A percentile compares a stretch with the other conserved stretches of the same genome.
phyloP scores from a whole-genome alignment of 1,139 yeast species.

The Sporopachydermia cereana region DNA sequence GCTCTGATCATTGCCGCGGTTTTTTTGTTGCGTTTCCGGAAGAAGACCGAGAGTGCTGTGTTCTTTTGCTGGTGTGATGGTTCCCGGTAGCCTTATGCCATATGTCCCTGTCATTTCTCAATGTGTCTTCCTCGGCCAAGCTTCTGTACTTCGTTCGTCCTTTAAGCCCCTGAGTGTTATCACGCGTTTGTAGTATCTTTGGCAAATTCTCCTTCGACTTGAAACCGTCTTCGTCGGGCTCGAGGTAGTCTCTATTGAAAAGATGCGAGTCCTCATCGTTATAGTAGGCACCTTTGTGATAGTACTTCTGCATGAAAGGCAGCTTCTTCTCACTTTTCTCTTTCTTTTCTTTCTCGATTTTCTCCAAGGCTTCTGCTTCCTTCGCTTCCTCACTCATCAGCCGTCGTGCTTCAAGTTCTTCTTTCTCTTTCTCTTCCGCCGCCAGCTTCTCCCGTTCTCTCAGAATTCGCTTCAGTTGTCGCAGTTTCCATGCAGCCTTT shows the following conservation, averaged over 20 bases:
- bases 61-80: no score
- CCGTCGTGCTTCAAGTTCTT: slow-evolving; percentile 26
- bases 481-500: slow-evolving; percentile 32
- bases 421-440: slow-evolving; percentile 28
- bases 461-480: slow-evolving; percentile 31
- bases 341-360: slow-evolving; percentile 10
- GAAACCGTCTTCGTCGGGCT: slow-evolving; percentile 20
- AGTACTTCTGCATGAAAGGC: slow-evolving; percentile 20
- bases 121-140: slow-evolving; percentile 21
- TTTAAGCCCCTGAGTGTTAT: slow-evolving; percentile 16
- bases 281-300: slow-evolving; percentile 27
- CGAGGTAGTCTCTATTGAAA: slow-evolving; percentile 22
- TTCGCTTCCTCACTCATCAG: slow-evolving; percentile 23
- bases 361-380: slow-evolving; percentile 14
- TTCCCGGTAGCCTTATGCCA: no score
- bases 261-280: slow-evolving; percentile 21
- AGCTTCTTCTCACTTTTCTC: slow-evolving; percentile 11
- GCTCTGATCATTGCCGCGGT: no score
- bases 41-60: no score
- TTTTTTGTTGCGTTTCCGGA: no score
- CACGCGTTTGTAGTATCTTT: slow-evolving; percentile 20
- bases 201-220: slow-evolving; percentile 21
- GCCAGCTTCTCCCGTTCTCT: slow-evolving; percentile 32
- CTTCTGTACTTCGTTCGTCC: slow-evolving; percentile 18
- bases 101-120: no score